Evolutionary conservation across 1,139 yeast genomes (phyloP), one percentile per base, ranked within the genome.

Genomic region (Geotrichum histeridarum): DNA sequence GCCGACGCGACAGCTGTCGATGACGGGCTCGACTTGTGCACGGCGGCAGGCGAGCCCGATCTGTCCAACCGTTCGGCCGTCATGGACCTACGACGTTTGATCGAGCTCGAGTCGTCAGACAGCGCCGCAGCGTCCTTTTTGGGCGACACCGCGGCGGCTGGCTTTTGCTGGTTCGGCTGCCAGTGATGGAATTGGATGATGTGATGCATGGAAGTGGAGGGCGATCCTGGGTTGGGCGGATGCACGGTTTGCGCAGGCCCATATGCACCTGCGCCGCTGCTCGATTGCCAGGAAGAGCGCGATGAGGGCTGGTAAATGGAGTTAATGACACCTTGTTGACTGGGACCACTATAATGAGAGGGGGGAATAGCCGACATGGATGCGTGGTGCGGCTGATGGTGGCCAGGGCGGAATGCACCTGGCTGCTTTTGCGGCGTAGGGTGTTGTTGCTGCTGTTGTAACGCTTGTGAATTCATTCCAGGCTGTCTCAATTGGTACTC

Each of bases 401-500:
- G 60, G 17, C 42, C 50, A 31, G 55, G 54, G 30, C 52, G 54
- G 37, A 54, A 56, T 31, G 39, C 39, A 48, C 39, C 47, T 3
- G 12, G 46, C 17, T 42, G 51, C 46, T 42, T 48, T 17, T 39
- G 46, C 15, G 35, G 45, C 12, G 32, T 36, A 30, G 50, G 46
- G 35, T 12, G 47, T 27, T 31, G 48, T 47, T 18, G 58, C 36
- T 14, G 57, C 53, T n/a, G 58, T 22, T 22, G 27, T 22, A 22
- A 3, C 48, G 43, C 51, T 48, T 39, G 54, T n/a, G 32, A 54
- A 44, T 42, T 50, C 11, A 41, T 50, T 45, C 59, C 54, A 56
- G 47, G 61, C 54, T 37, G 61, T 54, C 56, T 63, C 27, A 46
- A 56, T 46, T 48, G 61, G 53, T 59, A 57, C 30, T 59, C 64